These are phyloP conservation scores for Aspergillus proliferans DNA, from an alignment of 2,329 filamentous ascomycete genomes.

Conservation along the genomic window DNA sequence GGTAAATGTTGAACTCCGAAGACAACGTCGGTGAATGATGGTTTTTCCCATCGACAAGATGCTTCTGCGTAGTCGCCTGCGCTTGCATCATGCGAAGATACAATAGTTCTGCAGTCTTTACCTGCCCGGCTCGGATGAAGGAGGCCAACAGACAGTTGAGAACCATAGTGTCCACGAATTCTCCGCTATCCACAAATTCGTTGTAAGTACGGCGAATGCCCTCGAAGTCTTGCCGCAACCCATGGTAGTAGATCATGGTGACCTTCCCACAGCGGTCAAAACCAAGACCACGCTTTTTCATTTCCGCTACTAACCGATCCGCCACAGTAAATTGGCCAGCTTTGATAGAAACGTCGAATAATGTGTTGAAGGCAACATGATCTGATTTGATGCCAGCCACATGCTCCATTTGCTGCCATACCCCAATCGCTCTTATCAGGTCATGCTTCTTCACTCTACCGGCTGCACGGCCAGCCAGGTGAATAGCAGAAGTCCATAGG, in stretches of 20 bases:
- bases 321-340: slow-evolving; percentile 77
- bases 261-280: slow-evolving; percentile 77
- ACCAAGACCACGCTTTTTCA: slow-evolving; percentile 60
- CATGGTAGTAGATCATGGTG: slow-evolving; percentile 76
- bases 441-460: slow-evolving; percentile 53
- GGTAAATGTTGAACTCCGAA: slow-evolving; percentile 33
- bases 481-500: slow-evolving; percentile 81
- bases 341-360: slow-evolving; percentile 84
- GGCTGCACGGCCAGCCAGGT: slow-evolving; percentile 69
- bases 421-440: slow-evolving; percentile 61
- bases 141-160: slow-evolving; percentile 82
- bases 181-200: slow-evolving; percentile 74
- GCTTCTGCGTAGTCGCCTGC: slow-evolving; percentile 37
- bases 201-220: slow-evolving; percentile 71
- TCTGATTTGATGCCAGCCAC: slow-evolving; percentile 59
- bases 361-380: slow-evolving; percentile 82
- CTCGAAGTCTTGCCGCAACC: slow-evolving; percentile 65
- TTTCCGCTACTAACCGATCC: slow-evolving; percentile 77
- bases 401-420: slow-evolving; percentile 89
- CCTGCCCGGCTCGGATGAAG: slow-evolving; percentile 69
- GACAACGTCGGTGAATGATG: slow-evolving; percentile 16
- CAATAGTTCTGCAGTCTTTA: slow-evolving; percentile 67
- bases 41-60: slow-evolving; percentile 12
- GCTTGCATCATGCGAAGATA: slow-evolving; percentile 76
- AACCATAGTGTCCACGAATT: slow-evolving; percentile 80